Evolutionary conservation across 2,329 filamentous ascomycete species (phyloP).

Genomic region (Xylariaceae sp.): DNA sequence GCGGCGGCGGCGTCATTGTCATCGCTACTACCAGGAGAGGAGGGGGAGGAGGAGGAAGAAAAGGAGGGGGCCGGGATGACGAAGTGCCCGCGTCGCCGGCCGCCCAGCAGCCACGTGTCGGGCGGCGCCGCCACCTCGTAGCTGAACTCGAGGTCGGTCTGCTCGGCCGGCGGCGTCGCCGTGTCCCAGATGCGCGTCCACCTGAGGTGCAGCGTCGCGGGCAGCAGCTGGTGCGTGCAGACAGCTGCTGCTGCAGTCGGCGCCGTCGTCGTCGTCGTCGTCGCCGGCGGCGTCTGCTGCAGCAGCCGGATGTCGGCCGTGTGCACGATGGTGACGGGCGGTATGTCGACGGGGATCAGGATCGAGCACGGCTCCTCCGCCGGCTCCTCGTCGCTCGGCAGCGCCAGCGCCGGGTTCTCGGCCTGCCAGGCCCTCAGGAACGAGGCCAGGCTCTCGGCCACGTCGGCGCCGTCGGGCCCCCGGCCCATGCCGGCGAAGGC

Average conservation of each 20-base stretch:
- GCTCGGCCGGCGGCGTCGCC: slow-evolving; percentile 23
- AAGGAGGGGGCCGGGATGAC: slow-evolving; percentile 40
- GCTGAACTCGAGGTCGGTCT: slow-evolving; percentile 59
- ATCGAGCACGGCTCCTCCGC: slow-evolving; percentile 56
- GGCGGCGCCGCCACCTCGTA: slow-evolving; percentile 71
- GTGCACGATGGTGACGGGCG: slow-evolving; percentile 73
- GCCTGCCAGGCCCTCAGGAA: slow-evolving; percentile 33
- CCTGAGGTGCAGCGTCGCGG: slow-evolving; percentile 52
- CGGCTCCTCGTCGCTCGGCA: slow-evolving; percentile 23
- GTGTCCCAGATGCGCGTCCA: slow-evolving; percentile 60
- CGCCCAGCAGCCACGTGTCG: slow-evolving; percentile 80
- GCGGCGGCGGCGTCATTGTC: too few species aligned
- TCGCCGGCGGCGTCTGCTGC: slow-evolving; percentile 27
- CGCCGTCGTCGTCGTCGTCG: slow-evolving; percentile 18
- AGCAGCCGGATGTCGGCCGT: slow-evolving; percentile 63
- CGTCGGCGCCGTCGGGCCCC: slow-evolving; percentile 26
- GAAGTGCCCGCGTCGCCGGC: slow-evolving; percentile 72
- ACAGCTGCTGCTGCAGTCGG: slow-evolving; percentile 34
- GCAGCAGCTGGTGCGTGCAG: slow-evolving; percentile 56
- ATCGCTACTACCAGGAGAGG: too few species aligned
- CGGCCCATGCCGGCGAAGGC: slow-evolving; percentile 43
- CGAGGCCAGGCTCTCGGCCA: slow-evolving; percentile 19
- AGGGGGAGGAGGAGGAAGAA: too few species aligned
- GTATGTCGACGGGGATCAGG: slow-evolving; percentile 83
- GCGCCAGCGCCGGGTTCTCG: slow-evolving; percentile 23